A percentile compares a stretch with the other conserved stretches of the same genome.
Evolutionary conservation across 108 stramenopile species (phyloP).

Genomic region (Nitzschia palea): DNA sequence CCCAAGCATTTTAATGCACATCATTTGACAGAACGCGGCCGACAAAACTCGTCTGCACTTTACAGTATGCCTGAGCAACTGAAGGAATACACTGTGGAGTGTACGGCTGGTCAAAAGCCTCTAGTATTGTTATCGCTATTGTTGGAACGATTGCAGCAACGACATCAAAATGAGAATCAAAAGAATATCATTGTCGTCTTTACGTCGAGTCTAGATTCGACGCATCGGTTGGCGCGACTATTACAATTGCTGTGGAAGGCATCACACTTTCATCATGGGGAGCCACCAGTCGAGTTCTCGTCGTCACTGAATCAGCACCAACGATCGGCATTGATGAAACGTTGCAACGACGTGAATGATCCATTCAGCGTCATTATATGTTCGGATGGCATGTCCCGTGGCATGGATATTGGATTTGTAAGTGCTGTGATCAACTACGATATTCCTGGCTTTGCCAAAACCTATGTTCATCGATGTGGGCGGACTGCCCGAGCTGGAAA

Average conservation of each 20-base stretch:
- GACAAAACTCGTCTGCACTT: conserved; percentile 15
- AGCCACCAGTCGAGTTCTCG: conserved; percentile 70
- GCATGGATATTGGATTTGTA: conserved; percentile 77
- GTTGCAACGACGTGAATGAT: conserved; percentile 56
- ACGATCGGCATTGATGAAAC: conserved; percentile 56
- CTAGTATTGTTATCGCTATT: conserved; percentile 85
- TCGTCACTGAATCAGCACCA: conserved; percentile 68
- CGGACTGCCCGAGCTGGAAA: conserved; percentile 81
- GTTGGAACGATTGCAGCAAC: conserved; percentile 52
- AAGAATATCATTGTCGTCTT: conserved; percentile 77
- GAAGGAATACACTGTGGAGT: conserved; percentile 56
- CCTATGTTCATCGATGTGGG: conserved; percentile 85
- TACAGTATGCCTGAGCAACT: conserved; percentile 56
- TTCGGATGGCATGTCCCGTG: conserved; percentile 86
- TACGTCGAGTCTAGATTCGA: conserved; percentile 93
- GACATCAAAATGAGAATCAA: neutral
- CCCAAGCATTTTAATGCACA: conserved; percentile 88
- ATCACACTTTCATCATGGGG: conserved; percentile 6
- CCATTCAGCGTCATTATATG: conserved; percentile 67
- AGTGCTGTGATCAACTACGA: conserved; percentile 77
- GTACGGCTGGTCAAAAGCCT: conserved; percentile 74
- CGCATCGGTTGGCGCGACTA: conserved; percentile 88
- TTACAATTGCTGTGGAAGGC: conserved; percentile 80
- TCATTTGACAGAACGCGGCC: conserved; percentile 35
- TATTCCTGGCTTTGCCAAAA: conserved; percentile 79